Conservation (phyloP, 495 filamentous ascomycete genomes). For the Venustampulla echinocandica region DNA sequence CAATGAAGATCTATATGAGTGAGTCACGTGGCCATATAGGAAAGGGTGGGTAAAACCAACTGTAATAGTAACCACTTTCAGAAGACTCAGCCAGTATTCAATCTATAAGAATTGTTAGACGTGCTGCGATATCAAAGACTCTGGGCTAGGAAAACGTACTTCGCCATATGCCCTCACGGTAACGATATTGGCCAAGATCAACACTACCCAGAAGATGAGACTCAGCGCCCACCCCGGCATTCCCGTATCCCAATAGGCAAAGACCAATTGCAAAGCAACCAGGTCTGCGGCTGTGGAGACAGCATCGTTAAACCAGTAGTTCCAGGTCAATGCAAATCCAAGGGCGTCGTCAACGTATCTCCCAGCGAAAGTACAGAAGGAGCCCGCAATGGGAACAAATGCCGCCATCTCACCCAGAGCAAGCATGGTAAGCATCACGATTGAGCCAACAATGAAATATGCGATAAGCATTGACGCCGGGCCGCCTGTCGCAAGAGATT, state of each 20-base stretch:
- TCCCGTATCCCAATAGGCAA: slow-evolving; percentile 46
- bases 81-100: slow-evolving; percentile 46
- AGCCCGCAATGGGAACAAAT: slow-evolving; percentile 64
- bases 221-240: slow-evolving; percentile 54
- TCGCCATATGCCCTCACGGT: slow-evolving; percentile 48
- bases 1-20: slow-evolving; percentile 41
- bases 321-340: slow-evolving; percentile 60
- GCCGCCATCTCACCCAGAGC: slow-evolving; percentile 62
- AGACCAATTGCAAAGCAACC: slow-evolving; percentile 43
- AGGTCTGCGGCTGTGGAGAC: slow-evolving; percentile 47
- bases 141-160: slow-evolving; percentile 23
- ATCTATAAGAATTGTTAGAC: slow-evolving; percentile 27
- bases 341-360: slow-evolving; percentile 64
- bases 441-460: slow-evolving; percentile 40
- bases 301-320: slow-evolving; percentile 55
- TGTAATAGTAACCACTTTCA: slow-evolving; percentile 48
- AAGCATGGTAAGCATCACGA: slow-evolving; percentile 41
- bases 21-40: neutral
- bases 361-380: slow-evolving; percentile 65
- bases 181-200: slow-evolving; percentile 41
- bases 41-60: slow-evolving; percentile 25
- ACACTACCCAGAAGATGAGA: slow-evolving; percentile 43
- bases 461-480: slow-evolving; percentile 58
- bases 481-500: slow-evolving; percentile 52
- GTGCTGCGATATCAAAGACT: too few species aligned